phyloP scores from a whole-genome alignment of 306 rosid genomes.

The Fragaria iinumae region DNA sequence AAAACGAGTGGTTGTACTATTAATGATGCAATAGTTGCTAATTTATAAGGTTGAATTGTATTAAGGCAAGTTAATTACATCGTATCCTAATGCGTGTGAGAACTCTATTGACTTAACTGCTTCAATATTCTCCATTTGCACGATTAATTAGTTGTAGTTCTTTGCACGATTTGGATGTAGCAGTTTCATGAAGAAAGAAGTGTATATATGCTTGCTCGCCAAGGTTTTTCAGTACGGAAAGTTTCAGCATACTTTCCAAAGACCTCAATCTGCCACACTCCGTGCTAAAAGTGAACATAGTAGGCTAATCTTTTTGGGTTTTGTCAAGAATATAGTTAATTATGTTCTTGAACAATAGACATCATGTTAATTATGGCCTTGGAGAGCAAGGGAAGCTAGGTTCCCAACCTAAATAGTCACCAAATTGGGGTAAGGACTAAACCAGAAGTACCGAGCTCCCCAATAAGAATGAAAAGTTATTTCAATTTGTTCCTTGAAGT shows the following conservation, averaged over 20 bases:
- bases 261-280: background rate
- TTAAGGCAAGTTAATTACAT: conserved; percentile 40
- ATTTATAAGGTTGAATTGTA: conserved; percentile 41
- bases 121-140: conserved; percentile 34
- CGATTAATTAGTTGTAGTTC: background rate
- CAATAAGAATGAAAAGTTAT: background rate
- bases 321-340: background rate
- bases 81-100: conserved; percentile 44
- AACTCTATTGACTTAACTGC: conserved; percentile 52
- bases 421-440: background rate
- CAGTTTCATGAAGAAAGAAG: background rate
- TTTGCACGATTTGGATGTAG: conserved; percentile 13
- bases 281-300: background rate
- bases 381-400: background rate
- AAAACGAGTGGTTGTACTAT: background rate
- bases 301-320: background rate
- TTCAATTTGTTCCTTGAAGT: background rate
- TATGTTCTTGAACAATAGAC: background rate
- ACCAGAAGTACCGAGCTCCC: background rate
- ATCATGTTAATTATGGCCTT: background rate
- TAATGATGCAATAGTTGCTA: background rate
- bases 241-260: background rate
- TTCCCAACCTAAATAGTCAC: background rate
- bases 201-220: background rate
- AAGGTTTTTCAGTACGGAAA: background rate